Base-by-base conservation (phyloP, 345 rosid genomes). In the Viola odorata region DNA sequence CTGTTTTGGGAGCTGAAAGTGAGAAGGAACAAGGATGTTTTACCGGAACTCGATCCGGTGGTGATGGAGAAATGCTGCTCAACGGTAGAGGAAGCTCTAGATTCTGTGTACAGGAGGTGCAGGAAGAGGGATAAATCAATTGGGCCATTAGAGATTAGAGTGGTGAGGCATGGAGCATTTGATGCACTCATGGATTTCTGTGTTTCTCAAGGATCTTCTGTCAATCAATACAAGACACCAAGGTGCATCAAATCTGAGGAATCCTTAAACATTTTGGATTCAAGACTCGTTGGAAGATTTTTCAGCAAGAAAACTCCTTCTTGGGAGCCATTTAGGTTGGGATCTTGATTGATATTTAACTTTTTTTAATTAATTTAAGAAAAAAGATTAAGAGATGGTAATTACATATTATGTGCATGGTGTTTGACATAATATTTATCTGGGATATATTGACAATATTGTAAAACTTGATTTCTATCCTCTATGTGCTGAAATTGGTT, bases 191-290 rank as follows among this genome's bases (percentile, higher is more conserved):
- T 91, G 98, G 98, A 91, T 65, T 82, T 77, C 16, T 89, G 95
- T 53, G 84, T 89, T 8, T 85, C 86, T 8, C 85, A 82, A 64
- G 98, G 98, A 5, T 91, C 98, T 53, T 91, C 98, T 0, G 84
- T 91, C 56, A 91, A 91, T 72, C 98, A 91, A 62, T 91, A 91
- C 70, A 91, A 91, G 78, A 91, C 96, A 7, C 95, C 98, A 14
- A 85, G 98, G 67, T 89, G 95, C 80, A 87, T 91, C 67, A 82
- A 82, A 63, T 76, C 95, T 7, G 78, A 73, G 65, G 83, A 76
- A 55, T 85, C 91, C 23, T 66, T 85, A n/a, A 66, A 76, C 65
- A 76, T 89, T 54, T 80, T 91, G 76, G 82, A 87, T 59, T 81
- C 90, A 5, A 85, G 87, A 52, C 92, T 86, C 15, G 71, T 84